These are phyloP conservation scores for Salix arbutifolia DNA, from an alignment of 345 rosid genomes.

Conservation along the genomic window DNA sequence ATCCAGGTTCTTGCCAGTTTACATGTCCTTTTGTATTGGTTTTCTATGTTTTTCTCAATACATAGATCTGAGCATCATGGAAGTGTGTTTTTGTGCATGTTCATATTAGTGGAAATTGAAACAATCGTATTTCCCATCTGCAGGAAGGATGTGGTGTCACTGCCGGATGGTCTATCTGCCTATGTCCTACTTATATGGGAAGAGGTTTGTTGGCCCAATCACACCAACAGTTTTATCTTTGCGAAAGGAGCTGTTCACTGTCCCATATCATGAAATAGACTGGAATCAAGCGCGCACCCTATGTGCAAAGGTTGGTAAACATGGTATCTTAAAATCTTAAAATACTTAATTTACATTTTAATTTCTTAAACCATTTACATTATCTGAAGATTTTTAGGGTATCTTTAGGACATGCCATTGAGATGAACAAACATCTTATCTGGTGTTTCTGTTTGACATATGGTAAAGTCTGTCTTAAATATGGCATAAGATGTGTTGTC, in stretches of 20 bases:
- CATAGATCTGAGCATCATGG: background rate
- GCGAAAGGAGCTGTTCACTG: constrained; percentile 77
- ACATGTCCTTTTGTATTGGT: background rate
- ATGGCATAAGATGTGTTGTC: background rate
- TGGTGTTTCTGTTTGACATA: background rate
- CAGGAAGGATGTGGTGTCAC: constrained; percentile 99
- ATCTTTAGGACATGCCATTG: background rate
- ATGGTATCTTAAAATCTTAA: constrained; percentile 10
- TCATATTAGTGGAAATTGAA: background rate
- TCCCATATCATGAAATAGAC: constrained; percentile 80
- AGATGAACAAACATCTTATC: background rate
- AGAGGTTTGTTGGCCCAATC: constrained; percentile 92
- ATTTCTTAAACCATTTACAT: background rate
- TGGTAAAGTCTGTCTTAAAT: background rate
- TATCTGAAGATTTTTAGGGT: background rate
- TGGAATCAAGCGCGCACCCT: constrained; percentile 81
- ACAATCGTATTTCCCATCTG: background rate
- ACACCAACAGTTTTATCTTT: constrained; percentile 76
- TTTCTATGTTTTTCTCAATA: background rate
- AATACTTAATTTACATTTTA: background rate
- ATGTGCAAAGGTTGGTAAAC: constrained; percentile 82
- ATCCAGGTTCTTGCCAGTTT: constrained; percentile 64
- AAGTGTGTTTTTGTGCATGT: background rate
- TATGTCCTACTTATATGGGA: constrained; percentile 90
- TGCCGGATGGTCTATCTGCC: constrained; percentile 99